Conservation (phyloP, 1,284 basidiomycete genomes). For the Trametes pubescens region DNA sequence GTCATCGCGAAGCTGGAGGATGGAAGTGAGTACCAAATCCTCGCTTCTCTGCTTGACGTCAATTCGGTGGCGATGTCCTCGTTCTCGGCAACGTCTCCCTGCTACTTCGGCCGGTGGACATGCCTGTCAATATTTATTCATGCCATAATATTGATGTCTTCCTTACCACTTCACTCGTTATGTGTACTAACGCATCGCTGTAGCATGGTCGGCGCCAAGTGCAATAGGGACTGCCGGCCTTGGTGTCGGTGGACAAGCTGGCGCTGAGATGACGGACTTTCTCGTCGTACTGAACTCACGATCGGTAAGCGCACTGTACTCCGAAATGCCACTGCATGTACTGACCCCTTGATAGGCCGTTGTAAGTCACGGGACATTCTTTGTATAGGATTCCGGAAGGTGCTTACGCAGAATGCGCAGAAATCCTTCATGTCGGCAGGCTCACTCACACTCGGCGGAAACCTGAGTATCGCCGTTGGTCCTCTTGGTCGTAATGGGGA, state of each 20-base stretch:
- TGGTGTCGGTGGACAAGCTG: slow-evolving; percentile 86
- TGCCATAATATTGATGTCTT: background rate
- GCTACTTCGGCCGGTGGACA: background rate
- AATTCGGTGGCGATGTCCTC: slow-evolving; percentile 4
- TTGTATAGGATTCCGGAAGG: background rate
- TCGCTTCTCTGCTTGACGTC: slow-evolving; percentile 9
- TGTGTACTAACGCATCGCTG: background rate
- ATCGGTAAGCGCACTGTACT: slow-evolving; percentile 57
- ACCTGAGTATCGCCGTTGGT: slow-evolving; percentile 91
- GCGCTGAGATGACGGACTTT: slow-evolving; percentile 95
- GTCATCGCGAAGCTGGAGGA: slow-evolving; percentile 90
- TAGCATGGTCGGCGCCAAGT: slow-evolving; percentile 93
- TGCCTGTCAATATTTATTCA: background rate
- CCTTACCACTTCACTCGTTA: too few species aligned
- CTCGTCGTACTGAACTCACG: slow-evolving; percentile 90
- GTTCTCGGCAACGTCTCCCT: background rate
- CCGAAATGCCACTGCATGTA: slow-evolving; percentile 31
- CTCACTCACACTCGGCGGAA: slow-evolving; percentile 92
- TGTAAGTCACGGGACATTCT: slow-evolving; percentile 49
- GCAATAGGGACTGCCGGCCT: slow-evolving; percentile 96
- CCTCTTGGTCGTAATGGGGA: slow-evolving; percentile 96
- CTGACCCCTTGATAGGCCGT: slow-evolving; percentile 54
- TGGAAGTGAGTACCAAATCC: slow-evolving; percentile 69
- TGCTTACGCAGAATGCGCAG: slow-evolving; percentile 47
- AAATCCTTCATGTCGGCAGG: slow-evolving; percentile 96